phyloP scores from a whole-genome alignment of 371 early-diverging fungal genomes.

The Capillidium rhysosporum region DNA sequence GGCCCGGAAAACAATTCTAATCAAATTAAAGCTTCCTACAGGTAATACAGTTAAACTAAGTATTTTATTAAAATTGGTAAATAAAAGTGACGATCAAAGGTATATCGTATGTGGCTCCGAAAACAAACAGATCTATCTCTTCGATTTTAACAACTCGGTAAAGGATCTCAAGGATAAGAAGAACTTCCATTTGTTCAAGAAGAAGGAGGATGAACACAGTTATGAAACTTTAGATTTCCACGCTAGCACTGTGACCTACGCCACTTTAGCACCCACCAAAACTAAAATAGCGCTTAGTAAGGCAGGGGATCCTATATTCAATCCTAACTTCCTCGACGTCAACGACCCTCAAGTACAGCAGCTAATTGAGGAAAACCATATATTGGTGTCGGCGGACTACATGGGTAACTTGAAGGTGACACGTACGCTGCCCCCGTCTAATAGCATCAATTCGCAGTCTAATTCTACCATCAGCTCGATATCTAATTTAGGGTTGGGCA shows the following conservation, averaged over 20 bases:
- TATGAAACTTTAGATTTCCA: slow-evolving; percentile 22
- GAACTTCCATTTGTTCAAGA: slow-evolving; percentile 15
- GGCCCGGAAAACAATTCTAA: slow-evolving; percentile 43
- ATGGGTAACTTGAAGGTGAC: slow-evolving; percentile 40
- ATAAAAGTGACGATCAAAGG: slow-evolving; percentile 38
- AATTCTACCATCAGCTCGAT: too few species aligned
- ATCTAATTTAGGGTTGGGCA: too few species aligned
- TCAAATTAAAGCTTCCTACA: slow-evolving; percentile 52
- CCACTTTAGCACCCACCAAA: slow-evolving; percentile 34
- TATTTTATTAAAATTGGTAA: not conserved
- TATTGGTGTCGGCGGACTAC: slow-evolving; percentile 38
- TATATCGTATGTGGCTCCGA: slow-evolving; percentile 70
- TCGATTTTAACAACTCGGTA: slow-evolving; percentile 2
- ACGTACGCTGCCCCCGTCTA: slow-evolving; percentile 10
- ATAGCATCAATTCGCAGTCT: too few species aligned
- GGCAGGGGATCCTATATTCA: slow-evolving; percentile 20
- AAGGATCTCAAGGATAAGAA: slow-evolving; percentile 6
- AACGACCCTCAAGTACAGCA: slow-evolving; percentile 10
- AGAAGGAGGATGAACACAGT: slow-evolving; percentile 14
- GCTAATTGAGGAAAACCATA: slow-evolving; percentile 27
- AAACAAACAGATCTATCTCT: slow-evolving; percentile 48
- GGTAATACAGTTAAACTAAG: slow-evolving; percentile 13
- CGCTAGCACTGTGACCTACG: slow-evolving; percentile 24
- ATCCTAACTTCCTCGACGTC: slow-evolving; percentile 8
- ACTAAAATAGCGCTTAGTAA: slow-evolving; percentile 29